Evolutionary conservation across 2,329 filamentous ascomycete species (phyloP), one percentile per base, ranked within the genome.

Genomic region (Pseudogymnoascus destructans): DNA sequence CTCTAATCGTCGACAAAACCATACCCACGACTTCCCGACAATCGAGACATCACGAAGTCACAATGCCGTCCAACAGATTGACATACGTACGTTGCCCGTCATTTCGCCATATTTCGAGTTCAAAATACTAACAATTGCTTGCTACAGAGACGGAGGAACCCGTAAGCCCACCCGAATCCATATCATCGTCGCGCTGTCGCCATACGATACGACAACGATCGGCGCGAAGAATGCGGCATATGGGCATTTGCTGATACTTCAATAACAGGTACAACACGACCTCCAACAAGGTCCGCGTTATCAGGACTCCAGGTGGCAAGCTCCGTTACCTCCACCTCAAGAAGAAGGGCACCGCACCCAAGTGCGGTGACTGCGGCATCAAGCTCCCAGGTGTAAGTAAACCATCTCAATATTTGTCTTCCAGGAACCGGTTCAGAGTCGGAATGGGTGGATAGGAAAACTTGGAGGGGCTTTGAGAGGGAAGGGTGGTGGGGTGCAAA

Each of bases 251-350:
- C 56, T 58, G 13, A 46, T 52, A 46, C 25, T 46, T 19, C 32
- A 10, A 25, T 36, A 42, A 38, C 72, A 93, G 89, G 74, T 98
- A 97, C 88, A 97, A 97, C 86, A 97, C 92, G 75, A 81, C 81
- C 75, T 95, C 89, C 76, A 96, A 98, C 87, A 89, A 90, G 78
- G 92, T 93, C 75, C 87, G 93, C 74, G 82, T 95, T 72, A 76
- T 95, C 77, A 93, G 93, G 84, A 98, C 93, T 68, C 93, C 95
- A 68, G 95, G 93, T 76, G 93, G 93, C 75, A 84, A 92, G 75
- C 85, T 95, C 72, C 86, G 93, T 75, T 86, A 95, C 74, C 87
- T 97, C 70, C 92, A 98, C 86, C 91, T 96, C 82, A 97, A 97
- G 88, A 98, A 98, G 89, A 88, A 86, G 76, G 93, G 91, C 70